Conservation (phyloP, 192 early-diverging fungal species). For the Pilobolus umbonatus region DNA sequence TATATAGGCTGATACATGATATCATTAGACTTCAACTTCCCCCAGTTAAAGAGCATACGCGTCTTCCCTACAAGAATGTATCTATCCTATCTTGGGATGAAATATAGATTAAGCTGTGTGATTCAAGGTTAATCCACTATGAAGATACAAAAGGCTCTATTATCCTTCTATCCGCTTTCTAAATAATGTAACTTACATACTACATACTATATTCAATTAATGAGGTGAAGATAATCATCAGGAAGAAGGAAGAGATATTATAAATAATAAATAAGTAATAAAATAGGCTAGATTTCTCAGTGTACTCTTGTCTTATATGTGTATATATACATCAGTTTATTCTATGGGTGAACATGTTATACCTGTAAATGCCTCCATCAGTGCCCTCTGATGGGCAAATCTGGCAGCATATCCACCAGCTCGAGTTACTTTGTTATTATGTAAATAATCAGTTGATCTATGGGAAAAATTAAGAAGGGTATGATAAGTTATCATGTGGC, state of each 20-base stretch:
- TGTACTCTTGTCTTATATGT: neutral
- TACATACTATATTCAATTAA: neutral
- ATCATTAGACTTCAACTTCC: conserved; percentile 29
- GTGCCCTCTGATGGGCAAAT: conserved; percentile 40
- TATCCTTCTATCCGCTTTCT: neutral
- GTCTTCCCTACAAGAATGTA: conserved; percentile 40
- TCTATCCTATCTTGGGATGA: conserved; percentile 38
- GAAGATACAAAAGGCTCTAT: too few species aligned
- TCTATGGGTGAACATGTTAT: conserved; percentile 13
- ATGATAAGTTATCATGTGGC: neutral
- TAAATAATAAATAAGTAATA: neutral
- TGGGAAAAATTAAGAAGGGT: neutral
- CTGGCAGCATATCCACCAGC: conserved; percentile 43
- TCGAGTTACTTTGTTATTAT: conserved; percentile 23
- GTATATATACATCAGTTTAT: neutral
- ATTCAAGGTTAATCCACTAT: conserved; percentile 27
- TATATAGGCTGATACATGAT: neutral
- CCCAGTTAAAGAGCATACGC: conserved; percentile 34
- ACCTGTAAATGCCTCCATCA: conserved; percentile 21
- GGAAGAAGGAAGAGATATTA: too few species aligned
- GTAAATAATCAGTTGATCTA: conserved; percentile 31
- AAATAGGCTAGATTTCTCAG: too few species aligned
- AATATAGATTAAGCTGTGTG: conserved; percentile 34
- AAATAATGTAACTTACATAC: neutral
- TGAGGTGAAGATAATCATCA: too few species aligned